Percentiles rank a stretch among this genome's conserved stretches.
phyloP scores from a whole-genome alignment of 2,329 filamentous ascomycete species.

The Purpureocillium takamizusanense region DNA sequence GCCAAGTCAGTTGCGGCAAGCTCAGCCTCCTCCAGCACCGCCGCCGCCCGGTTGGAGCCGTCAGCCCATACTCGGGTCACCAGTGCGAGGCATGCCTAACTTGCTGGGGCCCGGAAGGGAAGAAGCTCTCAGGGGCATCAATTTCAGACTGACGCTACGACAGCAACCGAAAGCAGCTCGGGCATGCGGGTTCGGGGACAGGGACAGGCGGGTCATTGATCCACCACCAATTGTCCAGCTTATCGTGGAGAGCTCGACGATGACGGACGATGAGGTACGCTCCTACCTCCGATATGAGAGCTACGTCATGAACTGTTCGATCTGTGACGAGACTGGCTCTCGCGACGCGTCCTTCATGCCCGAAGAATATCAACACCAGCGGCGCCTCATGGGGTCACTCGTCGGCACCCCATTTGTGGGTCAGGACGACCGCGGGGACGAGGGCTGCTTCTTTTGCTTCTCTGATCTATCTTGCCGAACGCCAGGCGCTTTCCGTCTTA shows the following conservation, averaged over 20 bases:
- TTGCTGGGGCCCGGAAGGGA: slow-evolving; percentile 13
- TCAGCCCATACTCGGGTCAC: not conserved
- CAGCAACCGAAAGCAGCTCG: slow-evolving; percentile 72
- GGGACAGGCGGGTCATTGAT: slow-evolving; percentile 73
- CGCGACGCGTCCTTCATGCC: slow-evolving; percentile 64
- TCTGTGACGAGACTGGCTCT: slow-evolving; percentile 61
- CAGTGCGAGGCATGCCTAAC: slow-evolving; percentile 14
- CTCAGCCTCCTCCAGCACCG: not conserved
- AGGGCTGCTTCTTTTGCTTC: slow-evolving; percentile 82
- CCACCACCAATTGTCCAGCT: slow-evolving; percentile 77
- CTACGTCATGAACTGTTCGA: slow-evolving; percentile 67
- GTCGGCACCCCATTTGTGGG: slow-evolving; percentile 71
- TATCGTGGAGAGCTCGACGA: slow-evolving; percentile 47
- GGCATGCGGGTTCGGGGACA: slow-evolving; percentile 75
- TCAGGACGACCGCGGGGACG: slow-evolving; percentile 60
- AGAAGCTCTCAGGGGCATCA: slow-evolving; percentile 11
- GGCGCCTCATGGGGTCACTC: slow-evolving; percentile 70
- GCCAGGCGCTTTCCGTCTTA: slow-evolving; percentile 65
- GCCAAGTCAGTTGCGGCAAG: not conserved
- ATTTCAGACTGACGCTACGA: slow-evolving; percentile 41
- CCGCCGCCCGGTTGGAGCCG: not conserved
- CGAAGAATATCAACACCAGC: slow-evolving; percentile 61
- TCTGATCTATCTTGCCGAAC: slow-evolving; percentile 74
- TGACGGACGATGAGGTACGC: slow-evolving; percentile 44
- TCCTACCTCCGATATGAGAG: slow-evolving; percentile 49